Base-by-base conservation (phyloP, 2,329 filamentous ascomycete species). In the Colletotrichum liaoningense region DNA sequence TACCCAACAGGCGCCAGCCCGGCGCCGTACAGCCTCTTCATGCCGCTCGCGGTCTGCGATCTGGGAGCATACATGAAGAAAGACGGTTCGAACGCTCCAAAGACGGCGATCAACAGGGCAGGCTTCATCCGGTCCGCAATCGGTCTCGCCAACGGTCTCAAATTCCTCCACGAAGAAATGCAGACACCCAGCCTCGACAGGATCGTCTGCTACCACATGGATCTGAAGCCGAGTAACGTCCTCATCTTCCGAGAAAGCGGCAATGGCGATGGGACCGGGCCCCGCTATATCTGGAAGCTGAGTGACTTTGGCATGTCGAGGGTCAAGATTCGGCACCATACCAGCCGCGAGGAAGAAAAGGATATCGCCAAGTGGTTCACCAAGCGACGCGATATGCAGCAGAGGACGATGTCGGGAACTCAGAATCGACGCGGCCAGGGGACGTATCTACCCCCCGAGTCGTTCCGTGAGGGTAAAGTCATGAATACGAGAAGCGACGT, bases 251-350 rank as follows among this genome's bases (percentile, higher is more conserved):
- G 62, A 16, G 73, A 78, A 3, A 67, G 55, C 19, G 42, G 54
- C 16, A 24, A 35, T 54, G 70, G 69, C 33, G 28, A 59, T 11
- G 5, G 19, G 14, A 14, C 35, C 2, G 56, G 75, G 24, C 72
- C 62, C 7, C 74, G 69, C 52, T 26, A 76, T 6, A 75, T 80
- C n/a, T 85, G 83, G 83, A 84, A 84, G 72, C 77, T 85, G 12
- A 83, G 83, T 24, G 83, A 84, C 65, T 85, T 85, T 71, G 83
- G 83, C 9, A 82, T 84, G 76, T 81, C 84, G 1, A 77, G 81
- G 7, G 79, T 84, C 22, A 84, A 82, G 57, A 64, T 78, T 6
- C 67, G 77, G 58, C 76, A 74, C 42, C 65, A 67, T 26, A 63
- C n/a, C 66, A 75, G n/a, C 42, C 33, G 4, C 8, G 57, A n/a